Evolutionary conservation across 257 asterid genomes (phyloP), one percentile per base, ranked within the genome.

Genomic region (Solanum chilense): DNA sequence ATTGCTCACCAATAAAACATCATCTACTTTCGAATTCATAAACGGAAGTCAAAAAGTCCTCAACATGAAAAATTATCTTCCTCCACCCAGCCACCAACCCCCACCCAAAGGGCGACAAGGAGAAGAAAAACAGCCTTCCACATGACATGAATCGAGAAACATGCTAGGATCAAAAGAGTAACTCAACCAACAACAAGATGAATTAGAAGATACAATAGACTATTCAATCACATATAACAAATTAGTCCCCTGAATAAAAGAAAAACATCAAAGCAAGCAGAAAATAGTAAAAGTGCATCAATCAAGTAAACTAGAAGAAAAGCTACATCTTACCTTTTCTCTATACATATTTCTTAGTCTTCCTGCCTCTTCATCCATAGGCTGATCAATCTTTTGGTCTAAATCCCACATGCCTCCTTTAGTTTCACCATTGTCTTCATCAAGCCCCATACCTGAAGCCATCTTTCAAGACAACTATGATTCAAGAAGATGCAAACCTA

Each of bases 341-440:
- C 96, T 91, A 42, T 92, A 93, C 99, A 94, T 92, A 87, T 93
- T 93, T 85, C 91, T 95, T 42, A 97, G 95, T 74, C 91, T 94
- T 44, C 94, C 99, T 91, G 98, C 99, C 78, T 97, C 99, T 91
- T 96, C 99, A 74, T 97, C 99, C 99, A 97, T 95, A 29, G 99
- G 98, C 87, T 97, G 99, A 93, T 97, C 99, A 87, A 97, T 94
- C 90, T 93, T 97, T 93, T 95, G 98, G 80, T 97, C 99, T 90
- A 97, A 93, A 87, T 49, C 98, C 99, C 99, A 97, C 98, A 97
- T 96, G 85, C 94, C 89, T 33, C 99, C 99, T 88, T 93, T 96
- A 29, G 88, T 91, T 73, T 91, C 98, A 87, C 52, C 60, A 60
- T 20, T 21, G 18, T 87, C 95, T 25, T 91, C 98, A 80, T 92